Evolutionary conservation across 2,329 filamentous ascomycete species (phyloP).

Genomic region (Scolecobasidium constrictum): DNA sequence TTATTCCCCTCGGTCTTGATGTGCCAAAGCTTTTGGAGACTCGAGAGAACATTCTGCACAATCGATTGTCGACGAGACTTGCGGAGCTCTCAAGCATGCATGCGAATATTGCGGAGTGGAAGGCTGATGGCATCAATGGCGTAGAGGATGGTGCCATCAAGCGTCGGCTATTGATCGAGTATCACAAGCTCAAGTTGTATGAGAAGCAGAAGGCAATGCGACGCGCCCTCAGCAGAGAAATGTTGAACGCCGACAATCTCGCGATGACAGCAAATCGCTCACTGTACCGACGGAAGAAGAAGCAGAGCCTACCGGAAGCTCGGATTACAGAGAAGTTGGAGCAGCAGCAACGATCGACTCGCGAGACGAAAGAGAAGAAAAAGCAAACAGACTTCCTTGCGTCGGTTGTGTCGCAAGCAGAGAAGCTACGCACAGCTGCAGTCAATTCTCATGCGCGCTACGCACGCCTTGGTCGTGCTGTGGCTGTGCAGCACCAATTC

Average conservation of each 20-base stretch:
- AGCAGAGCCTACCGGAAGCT: slow-evolving; percentile 88
- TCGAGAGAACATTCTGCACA: slow-evolving; percentile 79
- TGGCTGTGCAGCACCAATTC: slow-evolving; percentile 82
- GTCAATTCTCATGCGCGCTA: slow-evolving; percentile 60
- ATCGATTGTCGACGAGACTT: slow-evolving; percentile 77
- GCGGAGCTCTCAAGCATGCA: slow-evolving; percentile 73
- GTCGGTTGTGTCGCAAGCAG: slow-evolving; percentile 71
- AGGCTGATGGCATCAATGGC: slow-evolving; percentile 53
- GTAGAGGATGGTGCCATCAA: slow-evolving; percentile 69
- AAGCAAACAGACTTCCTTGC: slow-evolving; percentile 88
- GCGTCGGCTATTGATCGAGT: slow-evolving; percentile 84
- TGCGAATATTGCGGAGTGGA: slow-evolving; percentile 80
- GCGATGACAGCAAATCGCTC: slow-evolving; percentile 94
- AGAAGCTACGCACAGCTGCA: slow-evolving; percentile 62
- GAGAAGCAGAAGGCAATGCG: slow-evolving; percentile 79
- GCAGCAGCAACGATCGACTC: slow-evolving; percentile 94
- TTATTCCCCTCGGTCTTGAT: slow-evolving; percentile 83
- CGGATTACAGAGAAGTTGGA: slow-evolving; percentile 97
- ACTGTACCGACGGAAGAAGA: slow-evolving; percentile 89
- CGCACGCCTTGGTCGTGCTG: slow-evolving; percentile 79
- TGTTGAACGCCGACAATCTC: slow-evolving; percentile 91
- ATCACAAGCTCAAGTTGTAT: slow-evolving; percentile 82
- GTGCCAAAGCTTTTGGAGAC: slow-evolving; percentile 77
- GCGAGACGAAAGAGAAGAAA: slow-evolving; percentile 94
- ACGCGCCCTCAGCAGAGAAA: slow-evolving; percentile 77